Evolutionary conservation across 108 stramenopile genomes (phyloP).

Genomic region (Mayamaea pseudoterrestris): DNA sequence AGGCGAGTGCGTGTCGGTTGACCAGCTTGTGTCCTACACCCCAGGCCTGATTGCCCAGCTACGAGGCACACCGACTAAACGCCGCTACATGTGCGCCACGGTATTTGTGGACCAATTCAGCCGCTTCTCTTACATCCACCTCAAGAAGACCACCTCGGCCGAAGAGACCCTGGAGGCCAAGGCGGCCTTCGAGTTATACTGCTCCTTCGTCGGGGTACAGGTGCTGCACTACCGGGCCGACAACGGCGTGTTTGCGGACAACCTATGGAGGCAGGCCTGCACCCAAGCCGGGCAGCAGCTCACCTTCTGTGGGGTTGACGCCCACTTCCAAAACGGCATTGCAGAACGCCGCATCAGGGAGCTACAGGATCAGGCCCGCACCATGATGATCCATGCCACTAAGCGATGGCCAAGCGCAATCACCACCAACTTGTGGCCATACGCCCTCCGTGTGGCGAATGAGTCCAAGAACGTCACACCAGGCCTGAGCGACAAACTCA

Average conservation of each 20-base stretch:
- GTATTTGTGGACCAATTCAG: conserved; percentile 24
- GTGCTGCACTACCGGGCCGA: conserved; percentile 40
- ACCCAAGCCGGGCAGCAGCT: conserved; percentile 12
- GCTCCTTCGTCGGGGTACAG: neutral
- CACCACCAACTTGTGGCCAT: conserved; percentile 9
- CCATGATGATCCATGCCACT: conserved; percentile 32
- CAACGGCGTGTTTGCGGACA: conserved; percentile 35
- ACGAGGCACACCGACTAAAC: conserved; percentile 18
- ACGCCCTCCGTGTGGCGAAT: conserved; percentile 15
- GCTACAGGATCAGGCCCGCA: conserved; percentile 29
- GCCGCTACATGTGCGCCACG: conserved; percentile 22
- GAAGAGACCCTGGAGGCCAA: conserved; percentile 29
- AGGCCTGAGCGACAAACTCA: neutral
- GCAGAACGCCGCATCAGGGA: conserved; percentile 25
- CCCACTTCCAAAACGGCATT: conserved; percentile 39
- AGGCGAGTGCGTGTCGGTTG: conserved; percentile 29
- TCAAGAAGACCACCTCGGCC: conserved; percentile 11
- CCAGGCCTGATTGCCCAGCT: conserved; percentile 40
- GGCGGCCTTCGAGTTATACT: conserved; percentile 24
- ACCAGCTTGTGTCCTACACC: conserved; percentile 27
- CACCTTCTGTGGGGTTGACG: conserved; percentile 32
- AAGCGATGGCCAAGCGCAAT: conserved; percentile 23
- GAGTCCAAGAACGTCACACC: conserved; percentile 7
- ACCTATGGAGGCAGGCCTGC: conserved; percentile 9
- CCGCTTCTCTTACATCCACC: conserved; percentile 14